Conservation (phyloP, 2,329 filamentous ascomycete genomes). For the Cladophialophora exuberans region DNA sequence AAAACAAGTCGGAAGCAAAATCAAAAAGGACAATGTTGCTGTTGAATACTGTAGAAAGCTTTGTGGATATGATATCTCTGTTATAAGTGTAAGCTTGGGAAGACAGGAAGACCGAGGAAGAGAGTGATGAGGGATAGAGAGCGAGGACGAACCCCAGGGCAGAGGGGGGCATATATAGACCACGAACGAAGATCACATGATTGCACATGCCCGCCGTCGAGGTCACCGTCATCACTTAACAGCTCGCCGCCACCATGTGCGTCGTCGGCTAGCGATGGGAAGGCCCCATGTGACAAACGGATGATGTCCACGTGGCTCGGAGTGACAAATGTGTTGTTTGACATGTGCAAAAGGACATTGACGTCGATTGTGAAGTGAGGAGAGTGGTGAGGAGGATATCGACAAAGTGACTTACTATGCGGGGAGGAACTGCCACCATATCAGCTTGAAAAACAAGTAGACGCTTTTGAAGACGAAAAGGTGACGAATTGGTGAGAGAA, state of each 20-base stretch:
- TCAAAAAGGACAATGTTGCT: not conserved
- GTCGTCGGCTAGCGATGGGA: not conserved
- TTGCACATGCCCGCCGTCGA: conserved; percentile 2
- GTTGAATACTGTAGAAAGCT: not conserved
- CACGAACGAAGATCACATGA: not conserved
- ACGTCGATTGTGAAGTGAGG: not conserved
- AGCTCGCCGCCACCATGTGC: not conserved
- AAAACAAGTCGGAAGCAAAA: not conserved
- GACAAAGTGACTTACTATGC: not conserved
- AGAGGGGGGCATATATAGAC: conserved; percentile 1
- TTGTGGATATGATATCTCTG: not conserved
- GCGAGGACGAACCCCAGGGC: too few relatives aligned
- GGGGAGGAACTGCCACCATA: not conserved
- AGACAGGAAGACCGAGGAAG: not conserved
- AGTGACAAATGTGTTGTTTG: not conserved
- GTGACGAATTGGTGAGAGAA: conserved; percentile 8
- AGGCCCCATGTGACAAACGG: too few relatives aligned
- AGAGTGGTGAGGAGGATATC: not conserved
- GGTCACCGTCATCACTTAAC: not conserved
- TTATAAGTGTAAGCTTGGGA: not conserved
- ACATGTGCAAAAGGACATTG: not conserved
- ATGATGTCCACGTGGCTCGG: not conserved
- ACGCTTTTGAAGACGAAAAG: not conserved
- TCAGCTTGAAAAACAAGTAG: not conserved
- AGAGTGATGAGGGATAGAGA: too few relatives aligned